phyloP scores from a whole-genome alignment of 2,329 filamentous ascomycete genomes.

The Fusarium fujikuroi region DNA sequence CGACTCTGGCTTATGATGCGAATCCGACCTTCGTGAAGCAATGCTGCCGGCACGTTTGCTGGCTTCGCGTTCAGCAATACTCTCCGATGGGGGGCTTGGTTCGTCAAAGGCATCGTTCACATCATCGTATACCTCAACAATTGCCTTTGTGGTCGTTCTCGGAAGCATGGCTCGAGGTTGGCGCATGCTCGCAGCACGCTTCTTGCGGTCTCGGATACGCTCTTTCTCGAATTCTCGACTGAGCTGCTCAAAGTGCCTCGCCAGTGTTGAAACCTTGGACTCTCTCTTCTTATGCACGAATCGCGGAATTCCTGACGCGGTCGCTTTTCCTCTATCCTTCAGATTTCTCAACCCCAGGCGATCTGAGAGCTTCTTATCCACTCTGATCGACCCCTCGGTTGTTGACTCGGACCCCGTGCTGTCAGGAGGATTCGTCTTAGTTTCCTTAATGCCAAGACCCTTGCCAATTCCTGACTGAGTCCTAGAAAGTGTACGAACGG shows the following conservation, averaged over 20 bases:
- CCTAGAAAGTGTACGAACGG: slow-evolving; percentile 58
- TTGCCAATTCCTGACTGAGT: slow-evolving; percentile 59
- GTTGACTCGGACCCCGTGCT: slow-evolving; percentile 34
- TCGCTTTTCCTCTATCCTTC: slow-evolving; percentile 67
- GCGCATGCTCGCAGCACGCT: slow-evolving; percentile 79
- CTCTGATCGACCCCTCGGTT: slow-evolving; percentile 56
- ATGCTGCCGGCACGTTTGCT: slow-evolving; percentile 45
- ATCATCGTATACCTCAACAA: slow-evolving; percentile 95
- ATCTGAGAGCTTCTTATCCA: slow-evolving; percentile 82
- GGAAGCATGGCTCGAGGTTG: slow-evolving; percentile 83
- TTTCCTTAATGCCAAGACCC: slow-evolving; percentile 51
- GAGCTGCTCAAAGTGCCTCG: slow-evolving; percentile 95
- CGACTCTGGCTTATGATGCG: slow-evolving; percentile 25
- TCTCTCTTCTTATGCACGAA: slow-evolving; percentile 81
- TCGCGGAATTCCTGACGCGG: slow-evolving; percentile 85
- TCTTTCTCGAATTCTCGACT: slow-evolving; percentile 98
- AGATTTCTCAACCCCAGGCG: slow-evolving; percentile 73
- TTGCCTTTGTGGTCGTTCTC: slow-evolving; percentile 90
- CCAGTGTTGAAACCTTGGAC: slow-evolving; percentile 88
- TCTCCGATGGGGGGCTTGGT: slow-evolving; percentile 66
- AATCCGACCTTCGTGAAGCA: slow-evolving; percentile 46
- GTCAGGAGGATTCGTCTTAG: slow-evolving; percentile 44
- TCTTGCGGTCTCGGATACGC: slow-evolving; percentile 83
- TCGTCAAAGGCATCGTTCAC: slow-evolving; percentile 93
- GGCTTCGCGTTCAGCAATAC: slow-evolving; percentile 44